Percentiles rank a stretch among this genome's conserved stretches.
phyloP scores from a whole-genome alignment of 1,284 basidiomycete genomes.

The Xerocomus amazonicus region DNA sequence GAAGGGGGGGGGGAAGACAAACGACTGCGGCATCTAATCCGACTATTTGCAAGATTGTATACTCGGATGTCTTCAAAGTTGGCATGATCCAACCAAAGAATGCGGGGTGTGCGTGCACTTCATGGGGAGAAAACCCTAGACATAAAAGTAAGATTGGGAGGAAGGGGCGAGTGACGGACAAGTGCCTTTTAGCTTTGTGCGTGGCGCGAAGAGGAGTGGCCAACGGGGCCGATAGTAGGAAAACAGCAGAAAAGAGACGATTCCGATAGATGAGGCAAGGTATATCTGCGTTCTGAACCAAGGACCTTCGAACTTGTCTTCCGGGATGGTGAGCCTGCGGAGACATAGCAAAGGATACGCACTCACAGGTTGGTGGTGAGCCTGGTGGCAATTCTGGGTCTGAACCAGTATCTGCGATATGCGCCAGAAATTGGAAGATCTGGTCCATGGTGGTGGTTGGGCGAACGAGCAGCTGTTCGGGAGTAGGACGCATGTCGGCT shows the following conservation, averaged over 20 bases:
- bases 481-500: background rate
- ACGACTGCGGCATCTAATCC: slow-evolving; percentile 95
- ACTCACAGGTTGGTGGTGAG: slow-evolving; percentile 53
- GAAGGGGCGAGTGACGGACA: background rate
- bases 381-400: slow-evolving; percentile 49
- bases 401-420: slow-evolving; percentile 8
- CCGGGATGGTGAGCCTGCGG: slow-evolving; percentile 3
- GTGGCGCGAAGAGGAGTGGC: slow-evolving; percentile 87
- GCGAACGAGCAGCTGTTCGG: background rate
- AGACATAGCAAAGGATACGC: background rate
- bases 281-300: slow-evolving; percentile 92
- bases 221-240: slow-evolving; percentile 84
- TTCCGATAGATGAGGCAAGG: slow-evolving; percentile 76
- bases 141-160: slow-evolving; percentile 2
- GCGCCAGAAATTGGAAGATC: slow-evolving; percentile 7
- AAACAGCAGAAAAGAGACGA: slow-evolving; percentile 82
- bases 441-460: slow-evolving; percentile 13
- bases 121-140: slow-evolving; percentile 84
- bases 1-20: slow-evolving; percentile 26
- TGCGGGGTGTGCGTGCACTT: slow-evolving; percentile 76
- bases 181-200: slow-evolving; percentile 90
- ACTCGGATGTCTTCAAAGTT: slow-evolving; percentile 86
- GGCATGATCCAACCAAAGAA: slow-evolving; percentile 97
- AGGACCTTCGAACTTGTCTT: slow-evolving; percentile 78
- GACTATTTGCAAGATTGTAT: slow-evolving; percentile 93